Evolutionary conservation across 768 basidiomycete genomes (phyloP), one percentile per base, ranked within the genome.

Genomic region (Collybia sordida): DNA sequence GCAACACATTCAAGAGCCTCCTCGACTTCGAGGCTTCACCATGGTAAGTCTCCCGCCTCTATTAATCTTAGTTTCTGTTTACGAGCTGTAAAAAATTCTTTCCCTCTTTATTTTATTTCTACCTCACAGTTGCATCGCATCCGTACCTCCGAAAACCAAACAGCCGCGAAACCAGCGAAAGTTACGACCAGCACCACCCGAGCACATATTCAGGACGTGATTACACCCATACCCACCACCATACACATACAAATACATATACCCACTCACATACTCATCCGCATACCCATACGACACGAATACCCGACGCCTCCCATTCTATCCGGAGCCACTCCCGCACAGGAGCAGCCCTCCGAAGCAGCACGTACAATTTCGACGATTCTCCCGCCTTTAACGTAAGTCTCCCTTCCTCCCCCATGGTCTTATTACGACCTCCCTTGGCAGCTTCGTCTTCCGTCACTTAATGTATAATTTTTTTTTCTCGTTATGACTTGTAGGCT

Each of bases 101-200:
- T 23, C n/a, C 39, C 43, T 36, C 41, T 41, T 42, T 42, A 41
- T 36, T 34, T 24, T 42, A 47, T 47, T 18, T 34, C 18, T 18
- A 35, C 22, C 15, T 31, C 9, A 11, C 28, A 54, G 52, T 52
- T 27, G 15, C 51, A 3, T 59, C 57, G n/a, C 52, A 53, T 4
- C 50, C 52, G 11, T 59, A 53, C 50, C 50, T 47, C 6, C 53
- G 45, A 39, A 59, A 56, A 51, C 25, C 46, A 38, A 38, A 38
- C 45, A 38, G 31, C 31, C 31, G 31, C 31, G 31, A 31, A 31
- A 14, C 31, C 11, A 31, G 31, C 31, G 31, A 31, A 14, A 11
- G 31, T 14, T 31, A 31, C 14, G 31, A 31, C 5, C 31, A 31
- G 31, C 31, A 31, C 31, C 31, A 31, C 4, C 3, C 31, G 9